These are phyloP conservation scores for Mucor circinelloides DNA, from an alignment of 371 early-diverging fungal species.

Conservation along the genomic window DNA sequence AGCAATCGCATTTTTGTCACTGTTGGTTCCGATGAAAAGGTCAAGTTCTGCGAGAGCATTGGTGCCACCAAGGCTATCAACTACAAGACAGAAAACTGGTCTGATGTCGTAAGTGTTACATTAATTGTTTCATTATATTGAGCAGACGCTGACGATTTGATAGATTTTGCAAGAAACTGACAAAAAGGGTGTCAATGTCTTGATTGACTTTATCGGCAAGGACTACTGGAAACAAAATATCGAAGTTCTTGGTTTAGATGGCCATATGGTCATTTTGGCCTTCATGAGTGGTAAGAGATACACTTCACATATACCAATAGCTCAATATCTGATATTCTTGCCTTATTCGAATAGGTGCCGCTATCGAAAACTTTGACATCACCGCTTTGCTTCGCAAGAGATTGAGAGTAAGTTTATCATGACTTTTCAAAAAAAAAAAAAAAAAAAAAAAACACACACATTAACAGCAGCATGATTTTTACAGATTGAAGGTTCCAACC, in stretches of 20 bases:
- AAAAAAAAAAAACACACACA: background rate
- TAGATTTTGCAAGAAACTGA: conserved; percentile 59
- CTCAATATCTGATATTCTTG: background rate
- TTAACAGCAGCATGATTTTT: background rate
- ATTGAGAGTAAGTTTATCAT: conserved; percentile 44
- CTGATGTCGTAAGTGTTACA: conserved; percentile 43
- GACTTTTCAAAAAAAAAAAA: background rate
- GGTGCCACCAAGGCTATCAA: conserved; percentile 80
- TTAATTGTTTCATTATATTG: background rate
- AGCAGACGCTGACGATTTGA: background rate
- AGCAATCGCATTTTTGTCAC: conserved; percentile 64
- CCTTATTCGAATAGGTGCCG: conserved; percentile 24
- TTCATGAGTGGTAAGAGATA: conserved; percentile 54
- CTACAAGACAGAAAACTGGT: conserved; percentile 69
- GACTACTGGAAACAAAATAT: conserved; percentile 70
- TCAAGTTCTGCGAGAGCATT: conserved; percentile 61
- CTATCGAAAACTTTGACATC: conserved; percentile 54
- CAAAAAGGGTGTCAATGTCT: conserved; percentile 67
- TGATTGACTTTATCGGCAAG: conserved; percentile 76
- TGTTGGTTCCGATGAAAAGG: conserved; percentile 69
- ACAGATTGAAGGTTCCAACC: conserved; percentile 71
- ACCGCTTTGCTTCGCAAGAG: conserved; percentile 65
- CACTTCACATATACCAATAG: no score
- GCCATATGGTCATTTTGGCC: conserved; percentile 74
- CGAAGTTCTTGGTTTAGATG: conserved; percentile 66